Evolutionary conservation across 352 stramenopile species (phyloP), one percentile per base, ranked within the genome.

Genomic region (Pythium phragmiticola): DNA sequence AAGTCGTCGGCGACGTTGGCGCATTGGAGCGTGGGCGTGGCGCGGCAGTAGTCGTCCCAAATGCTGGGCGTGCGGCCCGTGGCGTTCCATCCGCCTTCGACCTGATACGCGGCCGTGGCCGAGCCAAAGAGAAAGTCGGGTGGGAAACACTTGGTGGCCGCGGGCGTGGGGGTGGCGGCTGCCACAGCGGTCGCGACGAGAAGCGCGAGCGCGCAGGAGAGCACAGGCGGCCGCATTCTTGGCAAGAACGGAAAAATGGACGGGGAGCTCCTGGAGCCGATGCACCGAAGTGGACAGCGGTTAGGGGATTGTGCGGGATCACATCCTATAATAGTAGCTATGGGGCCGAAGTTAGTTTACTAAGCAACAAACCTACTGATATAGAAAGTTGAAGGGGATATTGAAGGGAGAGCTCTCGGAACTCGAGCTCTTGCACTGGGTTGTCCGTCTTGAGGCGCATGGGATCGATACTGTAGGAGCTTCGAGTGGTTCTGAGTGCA

Each of bases 1-100:
- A 98, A 95, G 76, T 98, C 94, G 75, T 94, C 95, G 5, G 92
- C 92, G 19, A 98, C 76, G 71, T 98, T 87, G 36, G 92, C 95
- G 19, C 74, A 97, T 23, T 95, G 78, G 23, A 87, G 60, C 46
- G 89, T 72, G 36, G 77, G 66, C 23, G 85, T 66, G n/a, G 75
- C 73, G 34, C 77, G 77, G 51, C 84, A 96, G 67, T 91, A 98
- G 26, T 86, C 88, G 80, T 99, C 96, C 96, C 96, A 99, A 55
- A 98, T 97, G 56, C 80, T 87, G 34, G 72, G 57, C 41, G 87
- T 90, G 12, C 91, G 77, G 7, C 92, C 89, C 12, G 75, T 86
- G 54, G 88, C 80, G 49, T 96, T 82, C 55, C 76, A 81, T 4
- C 78, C 93, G 19, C 94, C 96, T 78, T 99, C 96, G 37, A 98